Base-by-base conservation (phyloP, 1,139 yeast genomes). In the Magnusiomyces ingens region DNA sequence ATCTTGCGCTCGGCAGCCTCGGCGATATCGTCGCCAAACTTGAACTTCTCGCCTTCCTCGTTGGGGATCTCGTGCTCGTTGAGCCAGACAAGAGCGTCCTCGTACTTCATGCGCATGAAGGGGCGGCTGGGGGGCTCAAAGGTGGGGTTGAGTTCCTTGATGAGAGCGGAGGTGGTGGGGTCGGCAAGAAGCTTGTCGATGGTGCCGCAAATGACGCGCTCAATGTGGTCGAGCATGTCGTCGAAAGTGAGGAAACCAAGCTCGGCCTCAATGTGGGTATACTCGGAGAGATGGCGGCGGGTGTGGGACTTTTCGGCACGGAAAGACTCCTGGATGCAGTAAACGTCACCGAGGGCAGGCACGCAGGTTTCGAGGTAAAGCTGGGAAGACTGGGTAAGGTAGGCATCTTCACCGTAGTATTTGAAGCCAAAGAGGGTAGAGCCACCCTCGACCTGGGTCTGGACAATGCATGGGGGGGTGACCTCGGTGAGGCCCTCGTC, bases 391-490 rank as follows among this genome's bases (percentile, higher is more conserved):
- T 94, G 99, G 21, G 99, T 94, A 67, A 94, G 78, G 73, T 77
- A 94, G 15, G 99, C 99, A 70, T 91, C 94, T 75, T 93, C 96
- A 51, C 97, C 98, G 69, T 94, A 94, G 76, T 94, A 94, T 70
- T 88, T 86, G 77, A 94, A 77, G 65, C 85, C 83, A 76, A 94
- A 94, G 68, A 94, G 78, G 17, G 99, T 94, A 37, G 97, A 86
- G 53, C 99, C 99, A 70, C 99, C 99, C 76, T 94, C 99, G 57
- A 94, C 99, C 76, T 93, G 98, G 47, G 97, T 91, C 75, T 94
- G 99, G 56, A 94, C 99, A 98, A 94, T 91, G 74, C 98, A 91
- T 66, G 99, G 99, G 50, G 99, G 98, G 41, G 98, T 93, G 57
- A 94, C 97, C 76, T 94, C 99, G 48, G 82, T 75, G 55, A 90